Conservation (phyloP, 2,329 filamentous ascomycete species). For the Xylaria digitata region DNA sequence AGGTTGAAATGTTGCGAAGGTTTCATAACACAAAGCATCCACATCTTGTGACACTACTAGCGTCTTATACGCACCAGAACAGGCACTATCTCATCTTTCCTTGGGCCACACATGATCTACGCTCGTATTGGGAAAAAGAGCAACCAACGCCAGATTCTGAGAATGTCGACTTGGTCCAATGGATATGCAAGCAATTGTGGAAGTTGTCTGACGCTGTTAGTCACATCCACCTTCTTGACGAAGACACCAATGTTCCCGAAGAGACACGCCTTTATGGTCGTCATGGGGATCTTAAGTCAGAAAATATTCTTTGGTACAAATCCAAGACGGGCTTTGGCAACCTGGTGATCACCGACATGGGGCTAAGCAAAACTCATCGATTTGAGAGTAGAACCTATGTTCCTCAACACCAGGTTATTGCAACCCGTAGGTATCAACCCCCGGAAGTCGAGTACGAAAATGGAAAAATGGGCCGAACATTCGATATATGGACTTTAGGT, state of each 20-base stretch:
- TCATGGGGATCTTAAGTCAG: constrained; percentile 32
- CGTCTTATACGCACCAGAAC: neutral
- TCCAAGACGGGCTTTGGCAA: constrained; percentile 2
- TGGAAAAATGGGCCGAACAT: constrained; percentile 1
- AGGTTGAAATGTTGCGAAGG: constrained; percentile 14
- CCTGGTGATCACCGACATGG: constrained; percentile 34
- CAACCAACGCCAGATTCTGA: neutral
- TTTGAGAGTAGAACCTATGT: constrained; percentile 2
- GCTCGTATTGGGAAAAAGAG: constrained; percentile 5
- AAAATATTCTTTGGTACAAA: constrained; percentile 30
- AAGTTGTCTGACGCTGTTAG: constrained; percentile 18
- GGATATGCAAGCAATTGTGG: constrained; percentile 22
- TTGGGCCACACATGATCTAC: constrained; percentile 18
- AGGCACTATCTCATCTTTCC: constrained; percentile 21
- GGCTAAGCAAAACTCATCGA: constrained; percentile 17
- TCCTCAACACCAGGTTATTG: fast-evolving
- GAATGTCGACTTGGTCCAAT: neutral
- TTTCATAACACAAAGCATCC: constrained; percentile 2
- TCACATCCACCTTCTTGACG: constrained; percentile 18
- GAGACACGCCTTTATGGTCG: constrained; percentile 12
- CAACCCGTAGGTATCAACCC: constrained; percentile 9
- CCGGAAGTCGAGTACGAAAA: constrained; percentile 12
- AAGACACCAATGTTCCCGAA: neutral
- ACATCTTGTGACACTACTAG: constrained; percentile 13
- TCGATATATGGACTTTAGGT: constrained; percentile 29